Base-by-base conservation (phyloP, 352 stramenopile genomes). In the Globisporangium polare region DNA sequence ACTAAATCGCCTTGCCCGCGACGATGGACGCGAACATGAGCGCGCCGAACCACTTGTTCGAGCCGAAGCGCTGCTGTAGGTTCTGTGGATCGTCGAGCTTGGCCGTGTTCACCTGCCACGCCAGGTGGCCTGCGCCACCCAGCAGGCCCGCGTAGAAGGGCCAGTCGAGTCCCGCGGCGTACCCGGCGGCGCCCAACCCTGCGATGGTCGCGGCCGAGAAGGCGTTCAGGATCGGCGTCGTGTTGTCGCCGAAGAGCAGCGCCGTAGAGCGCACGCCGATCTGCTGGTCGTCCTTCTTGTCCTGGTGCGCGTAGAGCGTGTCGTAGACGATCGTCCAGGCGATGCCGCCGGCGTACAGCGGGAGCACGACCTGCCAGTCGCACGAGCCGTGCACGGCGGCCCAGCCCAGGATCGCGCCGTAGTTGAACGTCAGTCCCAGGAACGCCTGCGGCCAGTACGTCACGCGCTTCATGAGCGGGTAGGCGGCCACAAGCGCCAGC, bases 261-360 rank as follows among this genome's bases (percentile, higher is more conserved):
- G 97, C 96, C 15, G 97, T 99, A 17, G 92, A 98, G 57, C 94
- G 89, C 45, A 99, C 88, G 37, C 97, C 97, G 42, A 99, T 92
- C 63, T 95, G 89, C 43, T 80, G 66, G 82, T 99, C 97, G 72
- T 99, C 97, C 15, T 86, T 85, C 83, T 99, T 99, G 80, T 99
- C 85, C 60, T 99, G 97, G 77, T 99, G 96, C 13, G 96, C 97
- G 78, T 99, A 99, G 24, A 99, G 74, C 15, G 97, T 99, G 77
- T 99, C 97, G 73, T 99, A 99, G n/a, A 99, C 90, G 29, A 99
- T 68, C 20, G 97, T 99, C 97, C 97, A 99, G n/a, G 84, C 84
- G 9, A 99, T 78, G 31, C 96, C 94, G 22, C 86, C 90, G 0
- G 77, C 73, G 77, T 99, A 99, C 5, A 99, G 76, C 18, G 97